Evolutionary conservation across 352 stramenopile species (phyloP).

Genomic region (Peronospora farinosa): DNA sequence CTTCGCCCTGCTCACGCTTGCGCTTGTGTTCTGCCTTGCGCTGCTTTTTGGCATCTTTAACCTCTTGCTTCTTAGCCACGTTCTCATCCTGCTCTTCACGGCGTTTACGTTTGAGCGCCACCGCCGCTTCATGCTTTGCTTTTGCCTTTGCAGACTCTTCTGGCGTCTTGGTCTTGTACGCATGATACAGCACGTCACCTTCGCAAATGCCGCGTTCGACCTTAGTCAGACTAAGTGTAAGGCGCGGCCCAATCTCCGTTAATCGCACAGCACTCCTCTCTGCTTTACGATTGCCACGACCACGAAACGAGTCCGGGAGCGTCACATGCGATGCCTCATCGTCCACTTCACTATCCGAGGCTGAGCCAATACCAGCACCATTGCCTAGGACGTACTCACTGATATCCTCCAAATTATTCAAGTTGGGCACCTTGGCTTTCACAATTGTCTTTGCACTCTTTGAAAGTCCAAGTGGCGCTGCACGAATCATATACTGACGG

Average conservation of each 20-base stretch:
- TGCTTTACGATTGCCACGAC: constrained; percentile 87
- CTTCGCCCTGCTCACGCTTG: constrained; percentile 38
- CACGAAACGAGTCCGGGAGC: constrained; percentile 88
- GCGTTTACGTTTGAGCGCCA: constrained; percentile 76
- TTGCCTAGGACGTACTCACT: constrained; percentile 91
- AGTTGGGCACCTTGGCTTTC: constrained; percentile 90
- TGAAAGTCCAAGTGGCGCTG: constrained; percentile 89
- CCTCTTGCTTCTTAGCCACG: constrained; percentile 84
- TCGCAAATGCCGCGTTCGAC: constrained; percentile 94
- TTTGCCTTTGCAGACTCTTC: constrained; percentile 79
- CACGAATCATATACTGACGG: constrained; percentile 96
- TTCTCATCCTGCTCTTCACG: constrained; percentile 87
- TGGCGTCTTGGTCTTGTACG: constrained; percentile 84
- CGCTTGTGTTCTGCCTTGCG: constrained; percentile 59
- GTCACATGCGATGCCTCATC: constrained; percentile 90
- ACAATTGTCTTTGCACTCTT: constrained; percentile 88
- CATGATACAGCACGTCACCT: constrained; percentile 97
- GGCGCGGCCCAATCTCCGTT: constrained; percentile 92
- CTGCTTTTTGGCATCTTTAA: constrained; percentile 72
- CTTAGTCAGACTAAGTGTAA: constrained; percentile 94
- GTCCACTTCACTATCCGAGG: constrained; percentile 94
- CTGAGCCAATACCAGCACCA: constrained; percentile 61
- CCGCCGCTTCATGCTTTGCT: constrained; percentile 61
- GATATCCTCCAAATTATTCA: constrained; percentile 94
- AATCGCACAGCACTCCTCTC: constrained; percentile 93